These are phyloP conservation scores for Dinochytrium kinnereticum DNA, from an alignment of 371 early-diverging fungal genomes.

Conservation along the genomic window DNA sequence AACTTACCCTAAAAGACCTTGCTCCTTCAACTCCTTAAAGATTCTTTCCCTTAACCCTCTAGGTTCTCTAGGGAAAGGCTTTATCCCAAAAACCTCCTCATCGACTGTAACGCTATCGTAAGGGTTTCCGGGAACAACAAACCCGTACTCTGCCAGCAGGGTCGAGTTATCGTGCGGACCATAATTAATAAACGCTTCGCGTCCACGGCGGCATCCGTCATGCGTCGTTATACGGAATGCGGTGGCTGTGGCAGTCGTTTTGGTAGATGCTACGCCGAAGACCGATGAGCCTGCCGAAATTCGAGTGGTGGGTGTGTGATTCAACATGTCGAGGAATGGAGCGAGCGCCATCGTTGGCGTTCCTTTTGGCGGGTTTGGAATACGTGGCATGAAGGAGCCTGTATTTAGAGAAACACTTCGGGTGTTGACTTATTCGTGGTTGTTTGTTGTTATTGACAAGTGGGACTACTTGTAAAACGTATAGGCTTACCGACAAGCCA, in stretches of 20 bases:
- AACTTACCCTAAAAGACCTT: conserved; percentile 28
- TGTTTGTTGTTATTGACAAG: neutral
- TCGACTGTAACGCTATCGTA: conserved; percentile 33
- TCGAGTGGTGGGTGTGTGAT: conserved; percentile 44
- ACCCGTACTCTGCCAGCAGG: conserved; percentile 59
- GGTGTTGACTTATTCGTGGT: conserved; percentile 23
- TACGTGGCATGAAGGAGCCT: neutral
- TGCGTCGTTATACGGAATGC: conserved; percentile 43
- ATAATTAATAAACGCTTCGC: conserved; percentile 57
- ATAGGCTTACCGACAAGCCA: conserved; percentile 11
- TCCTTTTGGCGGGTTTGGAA: neutral
- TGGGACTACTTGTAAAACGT: neutral
- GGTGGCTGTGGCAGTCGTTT: neutral
- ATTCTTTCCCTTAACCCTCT: conserved; percentile 12
- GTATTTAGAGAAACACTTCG: conserved; percentile 30
- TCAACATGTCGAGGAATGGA: conserved; percentile 58
- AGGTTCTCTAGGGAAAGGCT: neutral
- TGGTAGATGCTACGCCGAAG: neutral
- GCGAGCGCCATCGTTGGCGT: conserved; percentile 47
- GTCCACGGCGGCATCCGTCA: conserved; percentile 30
- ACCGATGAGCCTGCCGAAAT: conserved; percentile 28
- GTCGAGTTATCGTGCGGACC: conserved; percentile 59
- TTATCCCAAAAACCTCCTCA: conserved; percentile 14
- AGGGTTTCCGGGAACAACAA: conserved; percentile 40
- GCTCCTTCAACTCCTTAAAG: conserved; percentile 14